A percentile compares a stretch with the other conserved stretches of the same genome.
Conservation (phyloP, 345 rosid species). For the Brassica juncea region DNA sequence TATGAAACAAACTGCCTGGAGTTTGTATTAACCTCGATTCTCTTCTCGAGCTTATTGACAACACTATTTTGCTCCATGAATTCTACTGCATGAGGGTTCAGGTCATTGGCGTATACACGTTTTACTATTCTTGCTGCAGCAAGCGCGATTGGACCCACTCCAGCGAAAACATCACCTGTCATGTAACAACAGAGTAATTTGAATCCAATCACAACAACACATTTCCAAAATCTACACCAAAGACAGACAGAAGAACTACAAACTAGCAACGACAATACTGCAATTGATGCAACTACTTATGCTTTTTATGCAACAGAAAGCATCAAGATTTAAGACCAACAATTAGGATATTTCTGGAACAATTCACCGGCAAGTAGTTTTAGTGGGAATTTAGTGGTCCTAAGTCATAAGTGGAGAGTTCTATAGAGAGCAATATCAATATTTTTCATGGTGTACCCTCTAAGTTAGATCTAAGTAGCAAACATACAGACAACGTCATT, state of each 20-base stretch:
- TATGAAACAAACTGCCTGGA: not conserved
- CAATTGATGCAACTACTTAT: not conserved
- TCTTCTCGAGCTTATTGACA: conserved; percentile 76
- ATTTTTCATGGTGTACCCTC: conserved; percentile 25
- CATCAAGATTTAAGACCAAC: not conserved
- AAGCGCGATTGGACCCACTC: conserved; percentile 83
- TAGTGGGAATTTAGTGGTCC: not conserved
- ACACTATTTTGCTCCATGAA: conserved; percentile 72
- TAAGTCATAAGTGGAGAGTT: not conserved
- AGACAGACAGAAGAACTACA: conserved; percentile 2
- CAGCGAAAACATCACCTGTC: conserved; percentile 83
- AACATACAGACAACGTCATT: conserved; percentile 79
- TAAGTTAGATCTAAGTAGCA: conserved; percentile 36
- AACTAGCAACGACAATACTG: not conserved
- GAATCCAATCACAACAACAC: not conserved
- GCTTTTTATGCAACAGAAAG: conserved; percentile 10
- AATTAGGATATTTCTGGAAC: not conserved
- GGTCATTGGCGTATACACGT: conserved; percentile 85
- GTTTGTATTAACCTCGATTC: conserved; percentile 55
- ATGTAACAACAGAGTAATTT: conserved; percentile 22
- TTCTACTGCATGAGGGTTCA: conserved; percentile 82
- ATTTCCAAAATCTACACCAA: not conserved
- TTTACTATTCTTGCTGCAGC: conserved; percentile 83
- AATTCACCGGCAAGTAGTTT: conserved; percentile 4
- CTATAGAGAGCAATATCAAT: conserved; percentile 5